Conservation (phyloP, 225 moss, liverwort and hornwort genomes). For the Pleurozium schreberi region DNA sequence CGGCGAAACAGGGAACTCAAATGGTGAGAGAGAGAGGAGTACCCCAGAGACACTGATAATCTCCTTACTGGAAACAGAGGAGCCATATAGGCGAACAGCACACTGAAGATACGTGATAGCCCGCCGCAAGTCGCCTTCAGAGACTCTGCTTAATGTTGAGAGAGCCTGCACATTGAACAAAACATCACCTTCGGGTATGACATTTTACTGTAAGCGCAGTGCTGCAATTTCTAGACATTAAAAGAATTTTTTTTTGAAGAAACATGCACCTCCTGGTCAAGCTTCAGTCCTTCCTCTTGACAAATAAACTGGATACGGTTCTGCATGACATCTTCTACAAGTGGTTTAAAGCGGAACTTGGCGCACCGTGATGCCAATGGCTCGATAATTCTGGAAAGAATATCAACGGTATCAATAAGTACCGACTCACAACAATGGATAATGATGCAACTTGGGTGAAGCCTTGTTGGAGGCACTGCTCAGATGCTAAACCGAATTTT, state of each 20-base stretch:
- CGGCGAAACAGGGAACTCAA: neutral
- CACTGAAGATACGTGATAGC: conserved; percentile 94
- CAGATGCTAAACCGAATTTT: neutral
- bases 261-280: conserved; percentile 49
- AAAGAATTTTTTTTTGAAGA: neutral
- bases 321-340: conserved; percentile 80
- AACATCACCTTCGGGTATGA: neutral
- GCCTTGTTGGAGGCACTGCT: neutral
- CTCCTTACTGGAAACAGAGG: conserved; percentile 63
- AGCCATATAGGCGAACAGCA: conserved; percentile 83
- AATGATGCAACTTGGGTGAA: neutral
- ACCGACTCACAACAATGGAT: neutral
- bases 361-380: conserved; percentile 99
- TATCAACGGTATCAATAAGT: neutral
- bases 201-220: neutral
- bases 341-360: conserved; percentile 91
- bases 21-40: conserved; percentile 4
- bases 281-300: conserved; percentile 69
- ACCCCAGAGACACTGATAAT: conserved; percentile 86
- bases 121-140: conserved; percentile 89
- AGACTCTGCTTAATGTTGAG: conserved; percentile 66
- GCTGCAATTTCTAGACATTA: neutral
- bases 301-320: conserved; percentile 74
- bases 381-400: conserved; percentile 72
- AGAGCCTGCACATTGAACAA: conserved; percentile 31